Evolutionary conservation across 2,329 filamentous ascomycete genomes (phyloP), one percentile per base, ranked within the genome.

Genomic region (Tothia fuscella): DNA sequence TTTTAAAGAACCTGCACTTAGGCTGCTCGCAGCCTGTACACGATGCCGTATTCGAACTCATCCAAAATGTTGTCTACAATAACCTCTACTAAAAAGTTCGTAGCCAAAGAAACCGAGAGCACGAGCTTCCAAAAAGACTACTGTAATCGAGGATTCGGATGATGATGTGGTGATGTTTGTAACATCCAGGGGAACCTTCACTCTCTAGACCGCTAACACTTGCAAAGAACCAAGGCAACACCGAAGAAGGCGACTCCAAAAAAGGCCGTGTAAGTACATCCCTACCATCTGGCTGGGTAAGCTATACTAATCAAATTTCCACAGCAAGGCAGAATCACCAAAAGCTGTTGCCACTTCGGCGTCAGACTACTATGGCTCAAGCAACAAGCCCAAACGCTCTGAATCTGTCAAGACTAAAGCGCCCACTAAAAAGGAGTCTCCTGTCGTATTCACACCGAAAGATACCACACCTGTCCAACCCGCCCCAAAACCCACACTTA

Each of bases 131-230:
- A 31, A 67, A 59, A 59, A 52, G 28, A 51, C 82, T 44, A 87
- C 82, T 53, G 73, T 93, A 26, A 65, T 91, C 35, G 77, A 87
- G 47, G 86, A 93, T 48, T 89, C 84, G 32, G 83, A 88, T 43
- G 84, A 88, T 22, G 80, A 83, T 4, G 67, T 73, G 25, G 64
- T 62, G 31, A 58, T 53, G 52, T 59, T 57, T 43, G 51, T 53
- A 43, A 53, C 50, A 54, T 58, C 51, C 25, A 54, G n/a, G 34
- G 21, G 25, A 31, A 32, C 36, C 47, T 13, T 42, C n/a, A 25
- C 16, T 19, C 26, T 12, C 19, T 26, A 29, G 22, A 7, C 38
- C 44, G 12, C 24, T 17, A 46, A 40, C 52, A 62, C 42, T 62
- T 42, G 36, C 13, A 32, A 33, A 63, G 61, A 41, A 52, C 56